Evolutionary conservation across 139 green algal genomes (phyloP), one percentile per base, ranked within the genome.

Genomic region (Chlamydomonas incerta): DNA sequence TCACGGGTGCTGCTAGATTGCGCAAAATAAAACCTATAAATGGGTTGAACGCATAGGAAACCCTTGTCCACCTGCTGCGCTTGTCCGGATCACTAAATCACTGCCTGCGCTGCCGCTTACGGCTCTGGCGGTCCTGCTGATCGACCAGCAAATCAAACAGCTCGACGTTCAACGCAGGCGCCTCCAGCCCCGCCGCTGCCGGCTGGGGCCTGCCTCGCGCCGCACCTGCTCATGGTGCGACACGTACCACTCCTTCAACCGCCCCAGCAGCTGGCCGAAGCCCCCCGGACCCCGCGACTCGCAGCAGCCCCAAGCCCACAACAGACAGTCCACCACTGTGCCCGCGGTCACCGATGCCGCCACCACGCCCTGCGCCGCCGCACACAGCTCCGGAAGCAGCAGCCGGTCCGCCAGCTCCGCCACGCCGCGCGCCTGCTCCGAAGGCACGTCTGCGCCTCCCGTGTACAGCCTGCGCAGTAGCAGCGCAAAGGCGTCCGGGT

Each of bases 371-470:
- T 47, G 33, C 6, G 34, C 67, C 33, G n/a, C 14, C 67, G 5
- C 5, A 34, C 67, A 72, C 67, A 72, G 67, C 67, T 47, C 67
- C 33, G 67, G 67, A 15, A 72, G 67, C 67, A 50, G 67, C 34
- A 72, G 67, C 15, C 67, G 67, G 67, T 72, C 67, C 33, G 67
- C 29, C 63, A 70, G 63, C 63, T 70, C 63, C 5, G n/a, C 63
- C 63, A 70, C 29, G 1, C 10, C 0, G 31, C 9, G 67, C 33
- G 34, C 33, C n/a, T 23, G 65, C 15, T 34, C 33, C 3, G 33
- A 15, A 8, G 67, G 33, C 14, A 72, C 8, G 33, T 72, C 67
- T 4, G 20, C 67, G 33, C 9, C 24, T 33, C 34, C 67, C 13
- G 67, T 72, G 67, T 72, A 72, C 33, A 72, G 20, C 5, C 9